Conservation (phyloP, 2,329 filamentous ascomycete genomes). For the Corinectria fuckeliana region DNA sequence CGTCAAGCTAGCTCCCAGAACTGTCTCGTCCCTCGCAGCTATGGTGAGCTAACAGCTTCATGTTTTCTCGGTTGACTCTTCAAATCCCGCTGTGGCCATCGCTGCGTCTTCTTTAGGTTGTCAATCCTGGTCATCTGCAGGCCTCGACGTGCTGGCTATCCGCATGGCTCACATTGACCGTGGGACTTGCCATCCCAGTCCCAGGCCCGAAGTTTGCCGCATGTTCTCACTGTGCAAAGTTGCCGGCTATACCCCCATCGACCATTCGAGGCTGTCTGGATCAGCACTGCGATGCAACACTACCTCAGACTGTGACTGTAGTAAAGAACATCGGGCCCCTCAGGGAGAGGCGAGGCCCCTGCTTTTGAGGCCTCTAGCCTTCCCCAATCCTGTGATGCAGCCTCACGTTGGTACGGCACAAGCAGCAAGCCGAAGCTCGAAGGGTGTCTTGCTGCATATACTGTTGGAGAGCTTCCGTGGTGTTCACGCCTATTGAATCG, state of each 20-base stretch:
- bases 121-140: slow-evolving; percentile 14
- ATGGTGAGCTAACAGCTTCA: slow-evolving; percentile 10
- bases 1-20: slow-evolving; percentile 20
- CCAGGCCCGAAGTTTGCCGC: slow-evolving; percentile 29
- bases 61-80: slow-evolving; percentile 1
- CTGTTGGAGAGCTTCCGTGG: slow-evolving; percentile 22
- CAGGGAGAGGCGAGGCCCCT: background rate
- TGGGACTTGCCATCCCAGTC: slow-evolving; percentile 7
- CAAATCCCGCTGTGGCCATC: background rate
- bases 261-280: slow-evolving; percentile 10
- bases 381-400: slow-evolving; percentile 2
- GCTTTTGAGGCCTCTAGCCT: slow-evolving; percentile 4
- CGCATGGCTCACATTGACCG: background rate
- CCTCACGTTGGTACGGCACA: slow-evolving; percentile 26
- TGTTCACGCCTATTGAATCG: slow-evolving; percentile 15
- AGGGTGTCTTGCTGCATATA: slow-evolving; percentile 2
- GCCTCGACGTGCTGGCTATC: slow-evolving; percentile 23
- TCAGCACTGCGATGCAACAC: slow-evolving; percentile 23
- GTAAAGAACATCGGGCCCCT: slow-evolving; percentile 1
- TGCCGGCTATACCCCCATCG: background rate
- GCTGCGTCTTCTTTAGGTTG: background rate
- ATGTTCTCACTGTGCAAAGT: slow-evolving; percentile 8
- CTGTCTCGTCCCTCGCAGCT: slow-evolving; percentile 28
- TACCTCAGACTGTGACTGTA: background rate
- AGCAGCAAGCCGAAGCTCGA: slow-evolving; percentile 17